Evolutionary conservation across 805 yeast genomes (phyloP), one percentile per base, ranked within the genome.

Genomic region (Candida adriatica): DNA sequence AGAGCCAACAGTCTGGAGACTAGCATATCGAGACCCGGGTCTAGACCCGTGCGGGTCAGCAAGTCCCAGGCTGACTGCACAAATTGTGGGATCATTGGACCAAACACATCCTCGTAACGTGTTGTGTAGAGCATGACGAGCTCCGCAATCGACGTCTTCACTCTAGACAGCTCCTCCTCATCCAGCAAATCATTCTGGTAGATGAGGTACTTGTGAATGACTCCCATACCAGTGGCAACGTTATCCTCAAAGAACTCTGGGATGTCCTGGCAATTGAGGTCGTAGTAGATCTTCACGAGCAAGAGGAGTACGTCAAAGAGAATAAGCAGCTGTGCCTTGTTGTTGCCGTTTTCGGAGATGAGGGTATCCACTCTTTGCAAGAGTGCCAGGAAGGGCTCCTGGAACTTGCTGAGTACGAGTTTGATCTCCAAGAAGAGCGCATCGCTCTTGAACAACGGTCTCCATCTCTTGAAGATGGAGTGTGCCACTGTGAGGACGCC

Each of bases 191-290:
- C 62, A 36, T 77, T 76, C 11, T 63, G 51, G 51, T 76, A 85
- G 24, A 68, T 60, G 36, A 92, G 64, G 54, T 88, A 90, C 58
- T 82, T 83, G 54, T 86, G 94, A 45, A 88, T 65, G 18, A 88
- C 71, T 5, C 66, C 66, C 92, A 94, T 84, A 33, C 94, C 87
- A 13, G 60, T 62, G 24, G 68, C 62, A 56, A 92, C 61, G 54
- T 92, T 73, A 59, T 92, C 97, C 60, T 94, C 99, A 54, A 92
- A 92, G 53, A 90, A 92, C 58, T 88, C 98, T 1, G 99, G 98
- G 33, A 92, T 80, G 59, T 92, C 99, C 61, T 94, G 98, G 59
- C 96, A 90, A 56, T 92, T 92, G 49, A 92, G 73, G 55, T 92
- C 99, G 53, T 77, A 86, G 58, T 84, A 94, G 22, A 94, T 73